Conservation (phyloP, 1,139 yeast genomes). For the Yamadazyma diddensiae region DNA sequence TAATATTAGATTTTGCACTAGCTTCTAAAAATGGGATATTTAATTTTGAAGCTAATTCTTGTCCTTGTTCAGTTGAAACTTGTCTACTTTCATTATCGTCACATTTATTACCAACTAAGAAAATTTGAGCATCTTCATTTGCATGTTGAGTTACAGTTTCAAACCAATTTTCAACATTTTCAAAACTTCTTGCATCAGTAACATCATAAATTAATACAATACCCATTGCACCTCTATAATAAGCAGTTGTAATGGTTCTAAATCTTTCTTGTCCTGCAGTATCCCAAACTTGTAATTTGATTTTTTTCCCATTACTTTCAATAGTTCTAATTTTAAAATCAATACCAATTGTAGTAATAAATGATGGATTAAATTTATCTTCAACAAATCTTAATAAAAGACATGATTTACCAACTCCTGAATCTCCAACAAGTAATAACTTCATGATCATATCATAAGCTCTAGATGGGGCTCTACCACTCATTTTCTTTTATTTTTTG, state of each 20-base stretch:
- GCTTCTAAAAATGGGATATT: constrained; percentile 94
- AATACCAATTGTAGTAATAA: constrained; percentile 96
- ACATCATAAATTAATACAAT: constrained; percentile 94
- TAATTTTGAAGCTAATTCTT: constrained; percentile 79
- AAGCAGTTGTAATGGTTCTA: constrained; percentile 96
- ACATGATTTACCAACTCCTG: constrained; percentile 97
- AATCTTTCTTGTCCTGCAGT: constrained; percentile 99
- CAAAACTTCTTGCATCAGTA: constrained; percentile 90
- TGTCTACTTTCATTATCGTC: constrained; percentile 79
- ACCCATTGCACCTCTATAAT: constrained; percentile 99
- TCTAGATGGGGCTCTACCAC: constrained; percentile 66
- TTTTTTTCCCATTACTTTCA: constrained; percentile 86
- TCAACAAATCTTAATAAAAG: constrained; percentile 90
- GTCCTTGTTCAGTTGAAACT: constrained; percentile 86
- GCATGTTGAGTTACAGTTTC: constrained; percentile 96
- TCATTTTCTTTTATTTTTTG: constrained; percentile 27
- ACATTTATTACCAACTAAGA: constrained; percentile 92
- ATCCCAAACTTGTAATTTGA: constrained; percentile 97
- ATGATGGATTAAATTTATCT: constrained; percentile 93
- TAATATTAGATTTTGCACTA: constrained; percentile 88
- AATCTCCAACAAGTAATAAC: constrained; percentile 90
- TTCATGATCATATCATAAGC: constrained; percentile 94
- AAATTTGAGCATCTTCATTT: constrained; percentile 89
- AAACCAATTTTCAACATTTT: constrained; percentile 84
- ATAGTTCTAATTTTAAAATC: constrained; percentile 97